Base-by-base conservation (phyloP, 1,139 yeast species). In the Yamadazyma atlantica region DNA sequence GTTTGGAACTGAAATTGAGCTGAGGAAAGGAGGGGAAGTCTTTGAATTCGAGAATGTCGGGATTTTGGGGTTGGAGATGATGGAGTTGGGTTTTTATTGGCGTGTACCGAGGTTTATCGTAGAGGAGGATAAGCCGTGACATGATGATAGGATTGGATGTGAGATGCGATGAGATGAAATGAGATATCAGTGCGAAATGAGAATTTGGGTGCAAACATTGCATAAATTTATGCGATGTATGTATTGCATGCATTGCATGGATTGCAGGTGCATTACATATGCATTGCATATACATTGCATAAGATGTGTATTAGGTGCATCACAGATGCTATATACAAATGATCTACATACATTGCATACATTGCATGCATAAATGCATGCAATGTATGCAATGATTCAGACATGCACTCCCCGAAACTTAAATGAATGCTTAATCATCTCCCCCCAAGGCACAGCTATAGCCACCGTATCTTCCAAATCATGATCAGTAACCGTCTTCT, bases 41-140 rank as follows among this genome's bases (percentile, higher is more conserved):
- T 25, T 44, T 50, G 34, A 55, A 27, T 6, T 46, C 39, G 2
- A 45, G 4, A 12, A 41, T 39, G 3, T 40, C 39, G n/a, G 31
- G 21, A 10, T 21, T 22, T 4, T 18, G 29, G 14, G 33, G 13
- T 2, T n/a, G 27, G n/a, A 45, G 34, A 15, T 40, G 42, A 17
- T 44, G 37, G 2, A 49, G 16, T 31, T 46, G 53, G 10, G 22
- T 17, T 19, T 32, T 35, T 41, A 62, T 56, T 38, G 60, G 66
- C 33, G 55, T 49, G 42, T 51, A 59, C 23, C 57, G 53, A 4
- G 69, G 69, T 35, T 55, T 52, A 38, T 62, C 71, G 36, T 61
- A 60, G 14, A 64, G 33, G 9, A 67, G 40, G 7, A 66, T 61
- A n/a, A 66, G 46, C 26, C 69, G 49, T 28, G 6, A n/a, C n/a